Base-by-base conservation (phyloP, 176 grass and related monocot species). In the Aegilops speltoides region DNA sequence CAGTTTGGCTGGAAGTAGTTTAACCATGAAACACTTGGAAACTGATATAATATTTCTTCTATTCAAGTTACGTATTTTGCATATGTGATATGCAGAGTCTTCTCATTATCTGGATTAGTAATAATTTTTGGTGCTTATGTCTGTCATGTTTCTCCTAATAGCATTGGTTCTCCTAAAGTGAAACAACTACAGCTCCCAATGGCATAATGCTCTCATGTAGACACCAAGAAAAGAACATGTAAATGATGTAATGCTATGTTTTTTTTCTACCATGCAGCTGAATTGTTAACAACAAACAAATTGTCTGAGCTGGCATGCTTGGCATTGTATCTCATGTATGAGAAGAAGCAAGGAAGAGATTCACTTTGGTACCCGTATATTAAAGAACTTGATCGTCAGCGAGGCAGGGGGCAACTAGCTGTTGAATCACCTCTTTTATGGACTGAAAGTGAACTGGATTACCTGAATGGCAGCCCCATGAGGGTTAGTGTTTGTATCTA, bases 281-380 rank as follows among this genome's bases (percentile, higher is more conserved):
- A 99, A 82, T 88, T 99, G 25, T 88, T 99, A 56, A 99, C 97
- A 16, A 99, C 94, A 73, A 99, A 96, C 79, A 99, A 99, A 82
- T 91, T 99, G 16, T 99, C 97, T 83, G 97, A 99, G 86, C 61
- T 99, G 77, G 97, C 97, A 80, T 99, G 97, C 84, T 91, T 99
- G 88, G 97, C 97, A 54, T 87, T 99, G 32, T 99, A 99, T 89
- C 94, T 99, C 64, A 99, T 99, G 97, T 99, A 99, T 88, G 97
- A 99, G 92, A 99, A 99, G 86, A 99, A 99, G 79, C 97, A 93
- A 86, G 97, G 94, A 32, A 94, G 94, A 37, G 88, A 92, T 82
- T 99, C 97, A 15, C 89, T 94, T 87, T 99, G 94, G 97, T 93
- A 96, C 66, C 92, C 94, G 33, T 99, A 94, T 72, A 99, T 96